Evolutionary conservation across 2,329 filamentous ascomycete species (phyloP).

Genomic region (Trematosphaeria pertusa): DNA sequence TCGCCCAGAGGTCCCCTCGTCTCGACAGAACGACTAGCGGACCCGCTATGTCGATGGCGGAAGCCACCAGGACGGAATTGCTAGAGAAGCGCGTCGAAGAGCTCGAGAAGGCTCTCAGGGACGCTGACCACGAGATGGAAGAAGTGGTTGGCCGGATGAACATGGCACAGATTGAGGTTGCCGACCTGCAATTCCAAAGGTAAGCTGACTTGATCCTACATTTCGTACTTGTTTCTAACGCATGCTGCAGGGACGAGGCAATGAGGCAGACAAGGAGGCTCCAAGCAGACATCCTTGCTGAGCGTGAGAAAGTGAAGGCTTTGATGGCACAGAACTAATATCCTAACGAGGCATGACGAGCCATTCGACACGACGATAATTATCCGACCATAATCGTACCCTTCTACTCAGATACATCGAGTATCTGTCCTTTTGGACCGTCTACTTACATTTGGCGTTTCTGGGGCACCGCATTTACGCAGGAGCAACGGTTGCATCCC

Average conservation of each 20-base stretch:
- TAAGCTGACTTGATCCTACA: conserved; percentile 26
- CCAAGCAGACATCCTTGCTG: conserved; percentile 70
- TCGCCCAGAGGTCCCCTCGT: conserved; percentile 64
- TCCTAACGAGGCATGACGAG: conserved; percentile 18
- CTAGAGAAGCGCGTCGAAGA: conserved; percentile 82
- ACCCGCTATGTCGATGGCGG: conserved; percentile 64
- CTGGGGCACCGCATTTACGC: conserved; percentile 18
- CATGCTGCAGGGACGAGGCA: conserved; percentile 68
- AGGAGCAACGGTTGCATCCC: conserved; percentile 15
- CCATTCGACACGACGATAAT: conserved; percentile 26
- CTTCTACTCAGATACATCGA: conserved; percentile 10
- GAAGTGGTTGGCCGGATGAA: conserved; percentile 85
- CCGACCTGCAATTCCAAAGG: conserved; percentile 75
- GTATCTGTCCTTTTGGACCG: conserved; percentile 14
- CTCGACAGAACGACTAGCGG: conserved; percentile 69
- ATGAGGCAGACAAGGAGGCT: conserved; percentile 73
- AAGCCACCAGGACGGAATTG: conserved; percentile 75
- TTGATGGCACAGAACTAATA: conserved; percentile 47
- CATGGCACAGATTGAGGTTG: conserved; percentile 80
- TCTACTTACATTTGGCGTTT: conserved; percentile 19
- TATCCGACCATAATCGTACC: conserved; percentile 20
- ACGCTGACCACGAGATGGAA: conserved; percentile 83
- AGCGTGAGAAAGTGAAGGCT: conserved; percentile 66
- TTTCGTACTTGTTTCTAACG: conserved; percentile 26
- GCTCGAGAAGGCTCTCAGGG: conserved; percentile 79